Evolutionary conservation across 163 green algal genomes (phyloP).

Genomic region (Scenedesmus sp.): DNA sequence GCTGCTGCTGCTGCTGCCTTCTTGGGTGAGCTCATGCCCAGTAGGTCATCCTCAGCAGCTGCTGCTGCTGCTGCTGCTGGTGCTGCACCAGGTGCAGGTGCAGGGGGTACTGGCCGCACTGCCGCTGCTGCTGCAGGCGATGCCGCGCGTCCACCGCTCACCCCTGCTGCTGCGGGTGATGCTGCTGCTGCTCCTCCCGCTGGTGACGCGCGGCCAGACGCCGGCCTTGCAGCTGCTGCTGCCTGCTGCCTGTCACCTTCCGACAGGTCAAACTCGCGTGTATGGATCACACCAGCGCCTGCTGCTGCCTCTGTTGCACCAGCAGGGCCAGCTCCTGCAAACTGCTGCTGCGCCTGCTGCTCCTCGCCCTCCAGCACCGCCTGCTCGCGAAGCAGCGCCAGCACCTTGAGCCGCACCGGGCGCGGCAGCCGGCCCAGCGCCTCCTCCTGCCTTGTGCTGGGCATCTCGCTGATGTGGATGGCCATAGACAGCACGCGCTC

Average conservation of each 20-base stretch:
- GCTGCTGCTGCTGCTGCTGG: constrained; percentile 1
- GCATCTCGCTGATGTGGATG: constrained; percentile 62
- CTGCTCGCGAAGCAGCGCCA: constrained; percentile 60
- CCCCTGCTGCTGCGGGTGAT: neutral
- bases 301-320: neutral
- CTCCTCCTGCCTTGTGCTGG: constrained; percentile 51
- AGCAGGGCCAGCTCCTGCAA: neutral
- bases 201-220: neutral
- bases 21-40: constrained; percentile 52
- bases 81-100: neutral
- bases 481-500: constrained; percentile 60
- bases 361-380: constrained; percentile 46
- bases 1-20: constrained; percentile 15
- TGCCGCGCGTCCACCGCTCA: neutral
- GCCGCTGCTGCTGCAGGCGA: constrained; percentile 20
- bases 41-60: constrained; percentile 52
- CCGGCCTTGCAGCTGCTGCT: neutral
- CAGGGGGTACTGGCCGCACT: neutral
- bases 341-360: constrained; percentile 20
- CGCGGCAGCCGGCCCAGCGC: constrained; percentile 44
- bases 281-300: constrained; percentile 11
- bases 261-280: constrained; percentile 11
- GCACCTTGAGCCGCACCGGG: constrained; percentile 45
- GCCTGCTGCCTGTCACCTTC: neutral
- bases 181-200: neutral